Base-by-base conservation (phyloP, 106 monocot species). In the Allium sativum region DNA sequence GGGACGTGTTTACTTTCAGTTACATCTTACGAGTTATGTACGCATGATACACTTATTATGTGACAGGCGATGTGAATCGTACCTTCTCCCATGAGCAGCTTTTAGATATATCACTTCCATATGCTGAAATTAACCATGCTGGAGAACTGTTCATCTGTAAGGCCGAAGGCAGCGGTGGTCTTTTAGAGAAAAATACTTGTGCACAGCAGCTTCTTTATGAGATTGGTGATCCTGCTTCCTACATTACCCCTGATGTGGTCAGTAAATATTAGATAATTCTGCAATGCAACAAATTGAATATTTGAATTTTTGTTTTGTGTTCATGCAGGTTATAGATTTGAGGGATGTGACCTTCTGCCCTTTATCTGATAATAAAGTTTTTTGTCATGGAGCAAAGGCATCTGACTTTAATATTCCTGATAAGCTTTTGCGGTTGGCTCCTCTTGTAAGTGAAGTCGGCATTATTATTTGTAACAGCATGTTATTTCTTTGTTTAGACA, bases 131-230 rank as follows among this genome's bases (percentile, higher is more conserved):
- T 68, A 61, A 60, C 52, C 79, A 61, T 65, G 72, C 57, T 44
- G 98, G 98, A 73, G 81, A 88, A 72, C 69, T 98, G 43, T 80
- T 17, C 69, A 68, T 98, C 9, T 82, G 74, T 54, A 98, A 98
- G 70, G 78, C 87, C 79, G 82, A 80, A 58, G 80, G 74, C 9
- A 98, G 98, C 72, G 92, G 88, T 65, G 98, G 98, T 63, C 45
- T 82, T 69, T 45, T 98, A 40, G 74, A 83, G 56, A 31, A 14
- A 66, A 72, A 53, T 59, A 92, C 98, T 22, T 98, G 98, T 78
- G 80, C 98, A 43, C 68, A 98, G 69, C 92, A 98, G 74, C 84
- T 98, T 67, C 88, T 98, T 40, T 98, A 98, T 67, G 98, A 98
- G 66, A 74, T 98, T 85, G 82, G 84, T 61, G 91, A 98, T 78